Base-by-base conservation (phyloP, 179 eudicot species). In the Silene noctiflora region DNA sequence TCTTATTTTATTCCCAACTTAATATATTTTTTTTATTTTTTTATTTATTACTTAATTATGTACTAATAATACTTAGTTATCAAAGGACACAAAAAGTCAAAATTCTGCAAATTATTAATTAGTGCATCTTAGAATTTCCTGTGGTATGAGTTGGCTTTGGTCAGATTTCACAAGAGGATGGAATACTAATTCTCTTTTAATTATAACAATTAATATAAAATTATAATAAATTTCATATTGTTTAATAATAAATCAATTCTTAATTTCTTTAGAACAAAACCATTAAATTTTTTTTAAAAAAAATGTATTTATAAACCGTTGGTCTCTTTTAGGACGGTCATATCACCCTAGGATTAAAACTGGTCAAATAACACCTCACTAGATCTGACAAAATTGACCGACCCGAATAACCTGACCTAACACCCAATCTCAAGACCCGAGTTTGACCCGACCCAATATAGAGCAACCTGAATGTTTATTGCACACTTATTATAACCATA, bases 71-170 rank as follows among this genome's bases (percentile, higher is more conserved):
- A 58, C 31, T 65, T 44, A 44, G 24, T 76, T 68, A 81, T 60
- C 66, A 35, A 72, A 10, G 75, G 58, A 48, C 81, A 74, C 31
- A 65, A 27, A 81, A 84, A 81, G 82, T 81, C 84, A 84, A 76
- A 25, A 12, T 81, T 76, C 42, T 58, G 39, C 53, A 13, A 73
- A 76, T 81, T 81, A 75, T 61, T 74, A 42, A 78, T 65, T 44
- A 24, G 59, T 71, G 33, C 82, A 75, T 75, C 85, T 75, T 35
- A 56, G 67, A 61, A 62, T 74, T 70, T 74, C 73, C 64, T 73
- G 42, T 20, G 39, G 6, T 68, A 71, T 81, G 79, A 78, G 84
- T 81, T 78, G 81, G 69, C 81, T 39, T 17, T 81, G 46, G 78
- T 78, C 81, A 81, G 76, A 75, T 4, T 53, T 72, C 76, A 74